Conservation (phyloP, 1,284 basidiomycete genomes). For the Meira miltonrushii region DNA sequence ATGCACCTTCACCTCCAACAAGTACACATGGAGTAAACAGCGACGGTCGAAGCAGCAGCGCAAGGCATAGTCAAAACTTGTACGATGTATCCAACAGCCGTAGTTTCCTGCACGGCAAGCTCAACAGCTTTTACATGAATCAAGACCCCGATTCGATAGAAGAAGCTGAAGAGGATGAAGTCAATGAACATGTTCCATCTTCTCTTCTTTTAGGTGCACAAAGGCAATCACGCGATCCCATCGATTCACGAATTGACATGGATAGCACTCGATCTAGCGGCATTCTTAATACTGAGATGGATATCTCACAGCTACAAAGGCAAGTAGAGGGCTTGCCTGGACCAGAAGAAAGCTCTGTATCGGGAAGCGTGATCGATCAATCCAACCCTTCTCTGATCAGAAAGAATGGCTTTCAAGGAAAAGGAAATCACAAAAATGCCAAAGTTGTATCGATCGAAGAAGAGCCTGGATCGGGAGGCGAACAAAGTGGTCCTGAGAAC, state of each 20-base stretch:
- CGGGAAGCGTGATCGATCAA: too few species aligned
- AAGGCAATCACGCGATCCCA: slow-evolving; percentile 5
- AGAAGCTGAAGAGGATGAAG: not conserved
- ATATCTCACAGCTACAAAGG: slow-evolving; percentile 1
- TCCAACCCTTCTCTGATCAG: too few species aligned
- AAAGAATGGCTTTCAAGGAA: too few species aligned
- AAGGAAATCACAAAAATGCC: too few species aligned
- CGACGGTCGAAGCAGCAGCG: too few species aligned
- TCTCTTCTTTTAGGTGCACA: slow-evolving; percentile 16
- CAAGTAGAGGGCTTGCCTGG: not conserved
- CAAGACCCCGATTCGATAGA: not conserved
- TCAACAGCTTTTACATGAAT: slow-evolving; percentile 9
- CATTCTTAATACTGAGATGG: slow-evolving; percentile 8
- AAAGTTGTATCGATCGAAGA: too few species aligned
- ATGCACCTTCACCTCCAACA: not conserved
- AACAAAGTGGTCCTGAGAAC: too few species aligned
- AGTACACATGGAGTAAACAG: too few species aligned
- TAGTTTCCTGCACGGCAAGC: not conserved
- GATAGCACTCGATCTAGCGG: slow-evolving; percentile 13
- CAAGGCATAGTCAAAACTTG: not conserved
- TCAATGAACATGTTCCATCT: slow-evolving; percentile 1
- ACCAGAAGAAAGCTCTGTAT: too few species aligned
- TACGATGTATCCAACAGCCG: not conserved
- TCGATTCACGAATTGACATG: slow-evolving; percentile 9
- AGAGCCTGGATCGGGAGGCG: too few species aligned